These are phyloP conservation scores for Trametes sanguinea DNA, from an alignment of 768 basidiomycete species.

Conservation along the genomic window DNA sequence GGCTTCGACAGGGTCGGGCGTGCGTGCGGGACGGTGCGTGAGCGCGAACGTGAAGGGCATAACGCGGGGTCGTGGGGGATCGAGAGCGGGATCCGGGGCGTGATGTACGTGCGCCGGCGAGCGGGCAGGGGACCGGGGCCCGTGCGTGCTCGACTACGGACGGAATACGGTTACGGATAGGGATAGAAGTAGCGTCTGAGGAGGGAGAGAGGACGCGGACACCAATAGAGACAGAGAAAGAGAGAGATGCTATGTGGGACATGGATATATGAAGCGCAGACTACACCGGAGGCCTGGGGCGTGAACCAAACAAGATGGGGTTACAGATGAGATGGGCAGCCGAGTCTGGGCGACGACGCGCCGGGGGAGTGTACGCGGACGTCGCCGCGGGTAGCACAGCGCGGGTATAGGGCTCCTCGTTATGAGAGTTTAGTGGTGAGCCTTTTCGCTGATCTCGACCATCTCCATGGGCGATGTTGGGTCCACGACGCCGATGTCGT, in stretches of 20 bases:
- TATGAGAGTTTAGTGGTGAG: not conserved
- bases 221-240: slow-evolving; percentile 1
- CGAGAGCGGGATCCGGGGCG: slow-evolving; percentile 13
- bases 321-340: slow-evolving; percentile 14
- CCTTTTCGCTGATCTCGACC: slow-evolving; percentile 23
- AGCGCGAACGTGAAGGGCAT: slow-evolving; percentile 21
- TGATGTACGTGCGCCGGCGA: slow-evolving; percentile 15
- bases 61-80: slow-evolving; percentile 21
- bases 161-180: slow-evolving; percentile 7
- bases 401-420: slow-evolving; percentile 10
- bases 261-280: slow-evolving; percentile 22
- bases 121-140: not conserved
- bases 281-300: slow-evolving; percentile 12
- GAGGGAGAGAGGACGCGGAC: not conserved
- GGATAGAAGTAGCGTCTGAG: not conserved
- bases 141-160: slow-evolving; percentile 2
- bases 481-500: slow-evolving; percentile 18
- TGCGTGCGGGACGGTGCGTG: slow-evolving; percentile 3
- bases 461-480: slow-evolving; percentile 18
- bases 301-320: slow-evolving; percentile 17
- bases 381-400: not conserved
- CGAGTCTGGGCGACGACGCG: not conserved
- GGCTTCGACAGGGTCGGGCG: not conserved
- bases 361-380: too few species aligned
- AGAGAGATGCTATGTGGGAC: slow-evolving; percentile 8